Conservation (phyloP, 140 eudicot species). For the Oenanthe javanica region DNA sequence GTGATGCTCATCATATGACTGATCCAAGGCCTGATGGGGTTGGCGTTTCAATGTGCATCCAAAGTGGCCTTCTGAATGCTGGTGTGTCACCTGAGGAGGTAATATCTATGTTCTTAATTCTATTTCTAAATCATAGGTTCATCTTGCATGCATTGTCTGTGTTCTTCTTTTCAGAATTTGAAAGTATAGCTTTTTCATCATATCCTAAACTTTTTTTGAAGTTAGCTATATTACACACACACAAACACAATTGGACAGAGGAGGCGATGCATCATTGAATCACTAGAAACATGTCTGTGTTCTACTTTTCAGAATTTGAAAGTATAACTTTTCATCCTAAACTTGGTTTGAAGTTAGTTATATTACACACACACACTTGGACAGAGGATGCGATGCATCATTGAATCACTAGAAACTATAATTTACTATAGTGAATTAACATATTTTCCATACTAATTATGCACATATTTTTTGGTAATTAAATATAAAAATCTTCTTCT, state of each 20-base stretch:
- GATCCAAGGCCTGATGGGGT: slow-evolving; percentile 79
- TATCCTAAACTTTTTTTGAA: too few species aligned
- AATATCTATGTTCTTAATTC: not conserved
- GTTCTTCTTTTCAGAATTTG: not conserved
- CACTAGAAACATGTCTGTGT: too few species aligned
- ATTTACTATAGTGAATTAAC: not conserved
- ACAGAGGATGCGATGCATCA: not conserved
- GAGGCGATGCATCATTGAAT: too few species aligned
- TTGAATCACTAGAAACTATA: not conserved
- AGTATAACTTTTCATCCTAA: too few species aligned
- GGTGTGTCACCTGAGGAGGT: slow-evolving; percentile 96
- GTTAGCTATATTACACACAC: too few species aligned
- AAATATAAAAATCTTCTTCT: not conserved
- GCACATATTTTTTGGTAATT: not conserved
- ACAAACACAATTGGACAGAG: too few species aligned
- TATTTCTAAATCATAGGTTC: too few species aligned
- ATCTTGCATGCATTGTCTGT: not conserved
- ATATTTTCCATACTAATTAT: not conserved
- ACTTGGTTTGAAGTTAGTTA: too few species aligned
- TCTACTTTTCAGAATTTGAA: not conserved
- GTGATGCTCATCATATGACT: slow-evolving; percentile 94
- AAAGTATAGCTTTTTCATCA: too few species aligned
- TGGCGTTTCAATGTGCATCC: slow-evolving; percentile 83
- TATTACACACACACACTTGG: not conserved
- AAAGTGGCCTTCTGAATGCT: slow-evolving; percentile 56